Conservation (phyloP, 2,329 filamentous ascomycete genomes). For the Metarhizium guizhouense region DNA sequence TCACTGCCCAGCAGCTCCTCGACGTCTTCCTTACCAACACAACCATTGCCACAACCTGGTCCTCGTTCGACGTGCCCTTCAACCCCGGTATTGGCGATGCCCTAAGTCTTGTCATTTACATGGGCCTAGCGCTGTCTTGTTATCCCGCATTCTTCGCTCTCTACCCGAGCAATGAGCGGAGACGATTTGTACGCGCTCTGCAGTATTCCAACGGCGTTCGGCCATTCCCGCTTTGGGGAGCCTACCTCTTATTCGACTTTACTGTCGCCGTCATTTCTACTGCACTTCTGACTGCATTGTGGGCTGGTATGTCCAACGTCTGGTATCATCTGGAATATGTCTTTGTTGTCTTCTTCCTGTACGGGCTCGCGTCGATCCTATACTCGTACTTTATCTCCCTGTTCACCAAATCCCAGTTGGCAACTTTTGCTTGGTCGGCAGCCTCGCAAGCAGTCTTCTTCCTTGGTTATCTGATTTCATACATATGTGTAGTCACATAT, state of each 20-base stretch:
- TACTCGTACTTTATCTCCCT: conserved; percentile 76
- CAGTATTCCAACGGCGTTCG: conserved; percentile 90
- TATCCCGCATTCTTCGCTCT: conserved; percentile 83
- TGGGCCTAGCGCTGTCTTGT: conserved; percentile 66
- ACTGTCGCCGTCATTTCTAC: conserved; percentile 58
- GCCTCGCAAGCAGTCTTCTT: conserved; percentile 67
- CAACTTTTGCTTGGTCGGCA: conserved; percentile 75
- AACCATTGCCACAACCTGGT: conserved; percentile 62
- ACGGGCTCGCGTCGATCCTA: conserved; percentile 68
- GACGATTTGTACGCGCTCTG: conserved; percentile 69
- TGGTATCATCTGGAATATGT: conserved; percentile 78
- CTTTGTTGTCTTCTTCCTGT: conserved; percentile 72
- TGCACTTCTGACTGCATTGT: conserved; percentile 59
- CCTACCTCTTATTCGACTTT: conserved; percentile 76
- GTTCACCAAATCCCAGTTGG: conserved; percentile 68
- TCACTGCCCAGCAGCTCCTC: conserved; percentile 58
- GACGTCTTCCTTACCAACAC: conserved; percentile 58
- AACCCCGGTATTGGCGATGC: conserved; percentile 59
- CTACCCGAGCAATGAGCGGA: conserved; percentile 78
- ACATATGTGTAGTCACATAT: conserved; percentile 66
- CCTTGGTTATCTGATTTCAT: conserved; percentile 62
- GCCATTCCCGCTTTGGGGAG: conserved; percentile 73
- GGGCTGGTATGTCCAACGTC: conserved; percentile 51
- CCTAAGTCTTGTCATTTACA: conserved; percentile 73
- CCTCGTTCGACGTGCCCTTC: conserved; percentile 68